Evolutionary conservation across 2,329 filamentous ascomycete genomes (phyloP).

Genomic region (Verticillium zaregamsianum): DNA sequence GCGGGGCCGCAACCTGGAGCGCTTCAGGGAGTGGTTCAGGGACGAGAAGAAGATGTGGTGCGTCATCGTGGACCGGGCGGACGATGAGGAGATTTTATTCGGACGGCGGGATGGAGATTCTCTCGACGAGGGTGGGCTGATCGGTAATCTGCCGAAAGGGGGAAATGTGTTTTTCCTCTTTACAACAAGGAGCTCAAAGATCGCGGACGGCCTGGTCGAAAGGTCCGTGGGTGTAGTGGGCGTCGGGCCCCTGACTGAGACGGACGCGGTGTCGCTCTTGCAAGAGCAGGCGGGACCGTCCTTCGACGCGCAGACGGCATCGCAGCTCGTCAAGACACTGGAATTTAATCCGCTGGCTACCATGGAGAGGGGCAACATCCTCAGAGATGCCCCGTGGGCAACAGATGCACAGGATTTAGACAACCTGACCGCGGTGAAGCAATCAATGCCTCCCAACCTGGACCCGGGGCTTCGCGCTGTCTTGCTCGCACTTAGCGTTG

Average conservation of each 20-base stretch:
- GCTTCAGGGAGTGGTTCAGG: neutral
- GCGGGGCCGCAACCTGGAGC: neutral
- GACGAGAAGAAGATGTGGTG: neutral
- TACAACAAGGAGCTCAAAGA: neutral
- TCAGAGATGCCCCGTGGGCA: neutral
- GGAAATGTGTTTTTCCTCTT: neutral
- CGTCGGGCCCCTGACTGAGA: neutral
- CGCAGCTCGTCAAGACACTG: neutral
- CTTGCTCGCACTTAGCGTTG: neutral
- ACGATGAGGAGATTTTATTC: neutral
- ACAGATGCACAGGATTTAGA: too few relatives aligned
- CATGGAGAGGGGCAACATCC: neutral
- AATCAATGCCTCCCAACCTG: too few relatives aligned
- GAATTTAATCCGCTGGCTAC: neutral
- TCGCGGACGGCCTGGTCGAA: neutral
- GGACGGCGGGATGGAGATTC: neutral
- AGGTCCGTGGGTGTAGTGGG: neutral
- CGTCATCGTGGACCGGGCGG: neutral
- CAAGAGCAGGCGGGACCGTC: neutral
- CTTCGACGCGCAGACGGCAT: too few relatives aligned
- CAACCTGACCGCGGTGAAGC: too few relatives aligned
- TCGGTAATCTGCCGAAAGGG: neutral
- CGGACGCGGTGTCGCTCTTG: neutral
- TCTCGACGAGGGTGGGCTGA: neutral
- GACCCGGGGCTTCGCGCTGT: neutral